These are phyloP conservation scores for Heritiera littoralis DNA, from an alignment of 345 rosid species.

Conservation along the genomic window DNA sequence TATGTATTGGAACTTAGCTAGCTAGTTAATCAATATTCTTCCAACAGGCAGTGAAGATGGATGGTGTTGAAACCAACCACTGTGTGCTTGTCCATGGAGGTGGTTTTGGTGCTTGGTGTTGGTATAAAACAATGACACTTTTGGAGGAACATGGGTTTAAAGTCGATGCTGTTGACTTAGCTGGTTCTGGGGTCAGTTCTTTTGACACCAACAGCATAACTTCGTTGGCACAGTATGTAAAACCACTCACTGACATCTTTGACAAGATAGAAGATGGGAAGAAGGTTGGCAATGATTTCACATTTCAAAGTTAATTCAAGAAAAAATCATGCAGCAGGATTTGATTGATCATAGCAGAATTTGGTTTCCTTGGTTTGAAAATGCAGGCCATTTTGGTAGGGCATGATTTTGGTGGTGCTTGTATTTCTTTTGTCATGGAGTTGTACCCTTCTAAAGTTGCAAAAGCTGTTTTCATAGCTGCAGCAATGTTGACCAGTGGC, in stretches of 20 bases:
- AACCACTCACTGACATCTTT: conserved; percentile 76
- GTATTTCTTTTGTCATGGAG: conserved; percentile 84
- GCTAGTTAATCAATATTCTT: neutral
- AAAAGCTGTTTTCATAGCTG: conserved; percentile 77
- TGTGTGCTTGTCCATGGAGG: conserved; percentile 83
- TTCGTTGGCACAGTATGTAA: conserved; percentile 75
- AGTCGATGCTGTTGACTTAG: conserved; percentile 64
- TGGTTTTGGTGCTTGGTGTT: conserved; percentile 91
- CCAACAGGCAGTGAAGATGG: conserved; percentile 20
- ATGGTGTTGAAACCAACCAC: conserved; percentile 51
- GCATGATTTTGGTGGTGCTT: conserved; percentile 93
- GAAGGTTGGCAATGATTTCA: conserved; percentile 49
- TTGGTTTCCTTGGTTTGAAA: conserved; percentile 2
- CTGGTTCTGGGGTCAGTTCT: conserved; percentile 60
- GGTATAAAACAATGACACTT: conserved; percentile 77
- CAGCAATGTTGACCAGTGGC: conserved; percentile 75
- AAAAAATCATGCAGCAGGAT: neutral
- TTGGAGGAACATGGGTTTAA: conserved; percentile 54
- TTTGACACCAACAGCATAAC: conserved; percentile 62
- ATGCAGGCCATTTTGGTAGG: conserved; percentile 88
- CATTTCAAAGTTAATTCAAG: conserved; percentile 17
- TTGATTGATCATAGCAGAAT: neutral
- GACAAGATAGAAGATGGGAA: conserved; percentile 64
- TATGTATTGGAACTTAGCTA: too few species aligned
- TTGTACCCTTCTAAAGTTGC: conserved; percentile 66